A percentile compares a stretch with the other conserved stretches of the same genome.
Evolutionary conservation across 495 filamentous ascomycete genomes (phyloP).

Genomic region (Penicillium coprophilum): DNA sequence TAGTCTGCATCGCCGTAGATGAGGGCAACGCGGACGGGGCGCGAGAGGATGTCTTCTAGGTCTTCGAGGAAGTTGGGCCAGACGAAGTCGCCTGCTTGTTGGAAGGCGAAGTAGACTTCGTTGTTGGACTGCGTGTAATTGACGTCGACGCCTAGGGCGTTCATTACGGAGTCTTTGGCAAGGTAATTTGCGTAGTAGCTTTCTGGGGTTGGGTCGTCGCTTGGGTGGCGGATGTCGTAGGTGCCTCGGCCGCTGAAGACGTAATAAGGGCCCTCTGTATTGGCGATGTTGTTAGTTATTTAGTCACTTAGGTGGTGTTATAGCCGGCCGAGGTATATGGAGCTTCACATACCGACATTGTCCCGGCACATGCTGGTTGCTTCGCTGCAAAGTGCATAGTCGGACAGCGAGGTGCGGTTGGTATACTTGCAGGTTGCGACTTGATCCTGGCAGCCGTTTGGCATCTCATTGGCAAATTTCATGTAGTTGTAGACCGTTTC

Average conservation of each 20-base stretch:
- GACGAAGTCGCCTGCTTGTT: slow-evolving; percentile 48
- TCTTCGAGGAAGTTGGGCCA: slow-evolving; percentile 53
- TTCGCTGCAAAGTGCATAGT: slow-evolving; percentile 39
- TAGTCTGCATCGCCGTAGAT: slow-evolving; percentile 66
- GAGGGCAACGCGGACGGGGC: slow-evolving; percentile 62
- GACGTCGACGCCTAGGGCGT: slow-evolving; percentile 61
- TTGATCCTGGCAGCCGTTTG: slow-evolving; percentile 61
- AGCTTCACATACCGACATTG: slow-evolving; percentile 39
- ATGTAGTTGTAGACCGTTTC: slow-evolving; percentile 52
- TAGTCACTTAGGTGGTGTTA: not conserved
- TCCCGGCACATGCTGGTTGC: slow-evolving; percentile 45
- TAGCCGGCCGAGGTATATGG: slow-evolving; percentile 13
- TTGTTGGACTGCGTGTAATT: slow-evolving; percentile 60
- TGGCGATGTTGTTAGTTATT: slow-evolving; percentile 17
- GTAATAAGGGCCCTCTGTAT: slow-evolving; percentile 37
- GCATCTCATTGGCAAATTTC: slow-evolving; percentile 49
- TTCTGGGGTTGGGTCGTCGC: slow-evolving; percentile 61
- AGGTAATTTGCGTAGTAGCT: slow-evolving; percentile 61
- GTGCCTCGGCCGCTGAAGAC: slow-evolving; percentile 43
- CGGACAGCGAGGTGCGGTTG: slow-evolving; percentile 45
- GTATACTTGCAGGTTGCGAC: slow-evolving; percentile 47
- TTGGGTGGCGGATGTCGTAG: slow-evolving; percentile 60
- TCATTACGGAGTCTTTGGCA: slow-evolving; percentile 55
- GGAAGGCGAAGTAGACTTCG: slow-evolving; percentile 56
- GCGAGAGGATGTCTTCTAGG: slow-evolving; percentile 51